Evolutionary conservation across 2,329 filamentous ascomycete species (phyloP).

Genomic region (Pestalotiopsis sp.): DNA sequence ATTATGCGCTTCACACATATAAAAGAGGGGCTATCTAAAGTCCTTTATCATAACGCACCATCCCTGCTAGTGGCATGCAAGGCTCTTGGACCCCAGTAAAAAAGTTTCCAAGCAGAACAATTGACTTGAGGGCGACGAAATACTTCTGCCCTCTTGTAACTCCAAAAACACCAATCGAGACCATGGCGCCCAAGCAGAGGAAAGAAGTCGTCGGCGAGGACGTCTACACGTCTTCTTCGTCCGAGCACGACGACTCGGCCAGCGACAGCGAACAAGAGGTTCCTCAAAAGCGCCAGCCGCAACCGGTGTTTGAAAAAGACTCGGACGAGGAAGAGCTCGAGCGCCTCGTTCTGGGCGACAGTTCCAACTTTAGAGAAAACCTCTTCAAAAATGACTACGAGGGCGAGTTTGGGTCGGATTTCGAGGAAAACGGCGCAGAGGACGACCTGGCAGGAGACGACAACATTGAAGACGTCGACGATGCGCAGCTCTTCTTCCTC

Average conservation of each 20-base stretch:
- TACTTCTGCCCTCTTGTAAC: neutral
- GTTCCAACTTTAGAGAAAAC: constrained; percentile 76
- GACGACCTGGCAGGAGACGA: constrained; percentile 44
- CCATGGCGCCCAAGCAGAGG: constrained; percentile 7
- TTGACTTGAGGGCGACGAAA: neutral
- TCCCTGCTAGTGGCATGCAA: constrained; percentile 10
- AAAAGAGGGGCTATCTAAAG: constrained; percentile 1
- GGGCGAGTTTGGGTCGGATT: constrained; percentile 22
- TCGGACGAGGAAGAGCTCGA: constrained; percentile 84
- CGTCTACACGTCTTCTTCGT: constrained; percentile 16
- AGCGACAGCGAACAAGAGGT: constrained; percentile 27
- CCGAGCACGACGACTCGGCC: constrained; percentile 16
- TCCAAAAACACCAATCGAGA: neutral
- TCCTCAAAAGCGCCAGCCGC: constrained; percentile 23
- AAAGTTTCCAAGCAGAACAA: constrained; percentile 11
- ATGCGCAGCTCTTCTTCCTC: constrained; percentile 84
- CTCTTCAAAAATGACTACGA: constrained; percentile 60
- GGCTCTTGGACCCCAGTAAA: constrained; percentile 9
- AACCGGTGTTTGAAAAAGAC: constrained; percentile 64
- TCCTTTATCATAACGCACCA: neutral
- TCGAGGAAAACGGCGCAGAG: constrained; percentile 35
- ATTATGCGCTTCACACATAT: neutral
- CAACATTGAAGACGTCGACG: constrained; percentile 66
- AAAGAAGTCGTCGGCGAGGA: constrained; percentile 14
- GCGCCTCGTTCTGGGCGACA: constrained; percentile 84